Evolutionary conservation across 495 filamentous ascomycete species (phyloP), one percentile per base, ranked within the genome.

Genomic region (Aspergillus steynii): DNA sequence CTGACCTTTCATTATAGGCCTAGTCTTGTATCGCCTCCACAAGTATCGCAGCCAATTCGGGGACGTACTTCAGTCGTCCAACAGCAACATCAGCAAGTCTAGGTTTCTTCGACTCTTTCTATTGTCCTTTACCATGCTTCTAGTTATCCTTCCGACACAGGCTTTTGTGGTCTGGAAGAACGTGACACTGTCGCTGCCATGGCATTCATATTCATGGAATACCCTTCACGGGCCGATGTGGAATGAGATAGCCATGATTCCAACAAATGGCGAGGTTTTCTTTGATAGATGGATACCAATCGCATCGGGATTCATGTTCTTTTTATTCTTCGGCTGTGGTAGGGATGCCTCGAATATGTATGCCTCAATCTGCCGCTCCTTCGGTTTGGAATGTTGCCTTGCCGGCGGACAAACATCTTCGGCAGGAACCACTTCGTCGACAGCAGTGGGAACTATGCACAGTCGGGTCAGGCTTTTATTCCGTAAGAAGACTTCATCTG

Each of bases 311-410:
- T 78, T 88, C 50, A 62, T 86, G 51, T 78, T 91, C 14, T 91
- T 96, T 64, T 58, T 85, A 45, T 89, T 93, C 78, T 97, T 96
- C 67, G 95, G 95, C 31, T 83, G 88, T 15, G 92, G 90, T 15
- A 78, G 76, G 26, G 94, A 97, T 59, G 90, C 90, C 4, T 73
- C 83, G n/a, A 81, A 81, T 50, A 85, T 89, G 73, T 97, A 97
- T 71, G 81, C 85, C 55, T 69, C 68, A 3, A 79, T 71, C 42
- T 58, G 70, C 61, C 62, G 69, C 56, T 61, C 51, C 52, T 56
- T 73, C 52, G 75, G 69, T 15, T 59, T 77, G 25, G 68, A 66
- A 20, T 63, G 66, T 29, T 74, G 61, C 53, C 71, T 72, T 59
- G 60, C 60, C 9, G 20, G 61, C 3, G 47, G 70, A 0, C 53